phyloP scores from a whole-genome alignment of 331 rosid species.

The Malus hybrid region DNA sequence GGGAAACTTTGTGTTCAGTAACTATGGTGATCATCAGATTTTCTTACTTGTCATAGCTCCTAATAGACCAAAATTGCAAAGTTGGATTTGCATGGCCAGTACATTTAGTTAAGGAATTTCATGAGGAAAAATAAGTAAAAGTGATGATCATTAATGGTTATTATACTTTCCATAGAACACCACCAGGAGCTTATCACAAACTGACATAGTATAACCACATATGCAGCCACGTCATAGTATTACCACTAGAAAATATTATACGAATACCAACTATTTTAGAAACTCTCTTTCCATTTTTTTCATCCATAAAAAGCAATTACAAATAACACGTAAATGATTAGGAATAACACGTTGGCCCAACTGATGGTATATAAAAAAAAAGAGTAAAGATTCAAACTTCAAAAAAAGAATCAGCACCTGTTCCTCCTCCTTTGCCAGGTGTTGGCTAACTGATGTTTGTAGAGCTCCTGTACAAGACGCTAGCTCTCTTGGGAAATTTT shows the following conservation, averaged over 20 bases:
- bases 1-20: not conserved
- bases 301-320: not conserved
- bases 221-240: not conserved
- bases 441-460: slow-evolving; percentile 91
- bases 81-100: not conserved
- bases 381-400: not conserved
- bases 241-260: not conserved
- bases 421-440: slow-evolving; percentile 99
- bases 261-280: not conserved
- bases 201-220: not conserved
- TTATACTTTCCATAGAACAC: not conserved
- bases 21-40: not conserved
- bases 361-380: not conserved
- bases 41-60: not conserved
- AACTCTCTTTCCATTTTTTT: not conserved
- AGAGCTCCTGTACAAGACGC: slow-evolving; percentile 94
- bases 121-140: not conserved
- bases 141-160: not conserved
- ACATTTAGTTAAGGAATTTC: not conserved
- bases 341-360: not conserved
- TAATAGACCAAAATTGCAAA: not conserved
- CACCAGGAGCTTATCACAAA: not conserved
- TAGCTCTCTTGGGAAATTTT: slow-evolving; percentile 79
- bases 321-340: not conserved
- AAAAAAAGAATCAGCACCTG: slow-evolving; percentile 50